Conservation (phyloP, 2,329 filamentous ascomycete genomes). For the Diaporthe helianthi region DNA sequence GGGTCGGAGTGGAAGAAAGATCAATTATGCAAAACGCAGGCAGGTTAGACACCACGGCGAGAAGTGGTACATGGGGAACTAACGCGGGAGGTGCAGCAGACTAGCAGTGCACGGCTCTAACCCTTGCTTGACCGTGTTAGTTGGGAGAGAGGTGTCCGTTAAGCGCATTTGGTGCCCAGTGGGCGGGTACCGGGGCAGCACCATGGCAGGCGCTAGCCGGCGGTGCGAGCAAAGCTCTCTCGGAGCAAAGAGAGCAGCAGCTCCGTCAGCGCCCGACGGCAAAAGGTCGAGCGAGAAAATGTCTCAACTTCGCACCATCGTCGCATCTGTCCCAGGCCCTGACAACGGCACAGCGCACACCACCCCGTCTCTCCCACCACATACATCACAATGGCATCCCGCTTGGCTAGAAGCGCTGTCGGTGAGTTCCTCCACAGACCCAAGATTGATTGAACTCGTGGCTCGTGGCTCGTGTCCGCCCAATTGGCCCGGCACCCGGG, state of each 20-base stretch:
- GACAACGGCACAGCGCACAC: conserved; percentile 29
- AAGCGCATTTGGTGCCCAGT: background rate
- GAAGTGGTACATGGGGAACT: background rate
- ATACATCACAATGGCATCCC: conserved; percentile 90
- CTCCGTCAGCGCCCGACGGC: conserved; percentile 29
- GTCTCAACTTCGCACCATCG: conserved; percentile 30
- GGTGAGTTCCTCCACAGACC: conserved; percentile 69
- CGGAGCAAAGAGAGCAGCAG: background rate
- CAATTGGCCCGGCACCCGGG: conserved; percentile 46
- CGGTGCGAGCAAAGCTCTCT: conserved; percentile 31
- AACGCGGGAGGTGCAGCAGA: background rate
- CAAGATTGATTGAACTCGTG: conserved; percentile 29
- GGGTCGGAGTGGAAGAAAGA: background rate
- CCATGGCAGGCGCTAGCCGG: background rate
- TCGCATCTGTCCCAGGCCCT: conserved; percentile 23
- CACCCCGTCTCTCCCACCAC: conserved; percentile 61
- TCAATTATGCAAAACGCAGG: background rate
- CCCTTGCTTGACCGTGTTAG: background rate
- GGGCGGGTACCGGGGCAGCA: background rate
- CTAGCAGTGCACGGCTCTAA: background rate
- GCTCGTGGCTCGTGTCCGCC: background rate
- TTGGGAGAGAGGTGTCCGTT: background rate
- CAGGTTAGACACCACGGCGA: too few species aligned
- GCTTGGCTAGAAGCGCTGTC: conserved; percentile 93
- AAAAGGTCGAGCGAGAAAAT: conserved; percentile 31